Conservation (phyloP, 2,329 filamentous ascomycete genomes). For the Microcyclosporella mali region DNA sequence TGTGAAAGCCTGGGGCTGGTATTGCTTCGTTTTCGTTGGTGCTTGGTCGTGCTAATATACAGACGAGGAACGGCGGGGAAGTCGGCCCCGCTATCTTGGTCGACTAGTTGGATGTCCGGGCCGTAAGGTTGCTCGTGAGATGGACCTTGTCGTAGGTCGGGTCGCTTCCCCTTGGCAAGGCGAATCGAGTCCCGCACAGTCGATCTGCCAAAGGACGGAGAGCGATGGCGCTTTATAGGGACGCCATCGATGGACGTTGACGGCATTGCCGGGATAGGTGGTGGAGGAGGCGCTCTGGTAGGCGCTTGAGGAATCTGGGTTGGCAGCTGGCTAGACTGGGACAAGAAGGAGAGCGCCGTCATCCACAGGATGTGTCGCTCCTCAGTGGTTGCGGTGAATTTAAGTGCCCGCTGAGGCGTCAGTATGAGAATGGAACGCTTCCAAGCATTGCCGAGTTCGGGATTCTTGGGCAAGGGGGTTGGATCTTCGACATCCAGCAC, state of each 20-base stretch:
- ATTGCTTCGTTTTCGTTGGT: conserved; percentile 83
- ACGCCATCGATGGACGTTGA: conserved; percentile 24
- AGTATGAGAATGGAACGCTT: conserved; percentile 92
- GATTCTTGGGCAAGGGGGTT: conserved; percentile 68
- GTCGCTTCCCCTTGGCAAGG: conserved; percentile 64
- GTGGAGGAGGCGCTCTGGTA: conserved; percentile 24
- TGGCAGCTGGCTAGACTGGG: conserved; percentile 62
- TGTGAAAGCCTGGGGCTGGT: conserved; percentile 70
- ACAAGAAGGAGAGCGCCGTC: conserved; percentile 87
- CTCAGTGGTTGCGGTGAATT: conserved; percentile 77
- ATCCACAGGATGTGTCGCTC: conserved; percentile 95
- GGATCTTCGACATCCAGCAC: conserved; percentile 96
- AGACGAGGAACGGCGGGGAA: conserved; percentile 68
- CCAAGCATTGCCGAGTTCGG: conserved; percentile 49
- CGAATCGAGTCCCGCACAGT: conserved; percentile 83
- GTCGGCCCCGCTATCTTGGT: conserved; percentile 54
- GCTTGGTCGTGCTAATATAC: conserved; percentile 52
- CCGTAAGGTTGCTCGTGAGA: conserved; percentile 12
- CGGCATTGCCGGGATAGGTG: conserved; percentile 21
- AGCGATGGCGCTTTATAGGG: conserved; percentile 25
- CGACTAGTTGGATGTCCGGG: conserved; percentile 3
- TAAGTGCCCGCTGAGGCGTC: conserved; percentile 86
- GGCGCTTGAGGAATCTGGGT: conserved; percentile 19
- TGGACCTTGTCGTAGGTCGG: conserved; percentile 16
- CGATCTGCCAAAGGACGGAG: conserved; percentile 37